Evolutionary conservation across 495 filamentous ascomycete genomes (phyloP).

Genomic region (Eremomyces bilateralis): DNA sequence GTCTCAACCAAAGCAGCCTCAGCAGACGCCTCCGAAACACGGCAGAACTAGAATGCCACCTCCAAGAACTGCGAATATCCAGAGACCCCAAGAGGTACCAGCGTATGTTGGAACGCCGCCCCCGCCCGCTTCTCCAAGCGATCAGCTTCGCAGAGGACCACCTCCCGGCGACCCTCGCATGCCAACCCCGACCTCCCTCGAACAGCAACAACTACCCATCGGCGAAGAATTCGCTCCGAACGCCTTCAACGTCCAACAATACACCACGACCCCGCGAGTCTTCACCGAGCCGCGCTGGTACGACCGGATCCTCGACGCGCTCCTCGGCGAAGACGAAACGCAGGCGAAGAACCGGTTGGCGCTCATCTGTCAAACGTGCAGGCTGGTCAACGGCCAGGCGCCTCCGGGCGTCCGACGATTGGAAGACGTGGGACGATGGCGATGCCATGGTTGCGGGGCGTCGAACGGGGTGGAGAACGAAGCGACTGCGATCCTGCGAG

Average conservation of each 20-base stretch:
- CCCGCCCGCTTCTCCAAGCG: conserved; percentile 6
- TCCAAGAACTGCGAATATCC: conserved; percentile 78
- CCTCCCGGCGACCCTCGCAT: conserved; percentile 7
- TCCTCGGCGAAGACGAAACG: conserved; percentile 90
- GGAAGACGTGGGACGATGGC: conserved; percentile 72
- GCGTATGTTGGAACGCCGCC: conserved; percentile 13
- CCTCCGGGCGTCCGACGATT: conserved; percentile 63
- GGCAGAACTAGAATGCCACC: conserved; percentile 41
- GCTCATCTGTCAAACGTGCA: conserved; percentile 63
- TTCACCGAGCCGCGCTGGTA: conserved; percentile 57
- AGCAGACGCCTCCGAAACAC: conserved; percentile 9
- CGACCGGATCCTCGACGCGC: conserved; percentile 74
- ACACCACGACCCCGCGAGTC: conserved; percentile 24
- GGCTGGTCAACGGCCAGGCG: conserved; percentile 88
- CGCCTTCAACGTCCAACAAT: conserved; percentile 25
- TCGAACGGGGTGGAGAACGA: conserved; percentile 69
- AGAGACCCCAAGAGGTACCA: conserved; percentile 1
- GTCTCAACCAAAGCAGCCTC: conserved; percentile 8
- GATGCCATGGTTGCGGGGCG: conserved; percentile 64
- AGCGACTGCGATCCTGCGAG: conserved; percentile 20
- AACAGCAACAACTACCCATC: conserved; percentile 10
- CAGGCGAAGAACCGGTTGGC: conserved; percentile 76
- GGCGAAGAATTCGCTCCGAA: conserved; percentile 37
- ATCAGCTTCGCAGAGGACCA: conserved; percentile 7
- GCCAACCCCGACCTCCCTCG: conserved; percentile 6